Evolutionary conservation across 192 early-diverging fungal genomes (phyloP).

Genomic region (Geosiphon pyriformis): DNA sequence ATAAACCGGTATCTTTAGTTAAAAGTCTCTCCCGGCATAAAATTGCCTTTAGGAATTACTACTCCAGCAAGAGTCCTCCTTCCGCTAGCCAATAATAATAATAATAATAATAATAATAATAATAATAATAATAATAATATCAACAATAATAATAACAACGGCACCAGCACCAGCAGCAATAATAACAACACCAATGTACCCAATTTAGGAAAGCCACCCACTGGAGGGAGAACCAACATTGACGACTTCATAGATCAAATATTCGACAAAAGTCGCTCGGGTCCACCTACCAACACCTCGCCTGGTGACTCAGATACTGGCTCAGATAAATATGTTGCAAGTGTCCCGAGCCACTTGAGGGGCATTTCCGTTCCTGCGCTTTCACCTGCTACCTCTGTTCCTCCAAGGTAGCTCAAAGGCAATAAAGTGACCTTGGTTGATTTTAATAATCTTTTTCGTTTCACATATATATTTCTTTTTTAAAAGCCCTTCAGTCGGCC

Average conservation of each 20-base stretch:
- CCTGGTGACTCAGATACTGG: conserved; percentile 40
- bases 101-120: background rate
- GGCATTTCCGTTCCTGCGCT: conserved; percentile 26
- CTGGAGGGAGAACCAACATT: too few relatives aligned
- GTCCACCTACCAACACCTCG: conserved; percentile 30
- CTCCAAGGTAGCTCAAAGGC: conserved; percentile 20
- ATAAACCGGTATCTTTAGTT: conserved; percentile 17
- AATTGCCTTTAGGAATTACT: background rate
- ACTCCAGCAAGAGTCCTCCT: conserved; percentile 1
- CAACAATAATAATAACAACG: too few relatives aligned
- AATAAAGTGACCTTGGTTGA: background rate
- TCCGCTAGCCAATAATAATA: conserved; percentile 12
- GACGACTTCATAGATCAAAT: conserved; percentile 85
- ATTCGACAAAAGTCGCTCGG: conserved; percentile 59
- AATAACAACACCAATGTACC: too few relatives aligned
- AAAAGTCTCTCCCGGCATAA: conserved; percentile 8
- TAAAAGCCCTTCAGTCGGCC: conserved; percentile 21
- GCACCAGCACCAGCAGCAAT: too few relatives aligned
- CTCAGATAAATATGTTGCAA: too few relatives aligned
- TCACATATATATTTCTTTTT: conserved; percentile 1
- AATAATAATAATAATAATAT: background rate
- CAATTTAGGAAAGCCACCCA: too few relatives aligned
- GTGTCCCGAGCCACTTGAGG: too few relatives aligned
- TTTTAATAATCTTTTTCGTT: conserved; percentile 3
- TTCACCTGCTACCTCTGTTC: background rate